Conservation (phyloP, 345 rosid genomes). For the Hypericum perforatum region DNA sequence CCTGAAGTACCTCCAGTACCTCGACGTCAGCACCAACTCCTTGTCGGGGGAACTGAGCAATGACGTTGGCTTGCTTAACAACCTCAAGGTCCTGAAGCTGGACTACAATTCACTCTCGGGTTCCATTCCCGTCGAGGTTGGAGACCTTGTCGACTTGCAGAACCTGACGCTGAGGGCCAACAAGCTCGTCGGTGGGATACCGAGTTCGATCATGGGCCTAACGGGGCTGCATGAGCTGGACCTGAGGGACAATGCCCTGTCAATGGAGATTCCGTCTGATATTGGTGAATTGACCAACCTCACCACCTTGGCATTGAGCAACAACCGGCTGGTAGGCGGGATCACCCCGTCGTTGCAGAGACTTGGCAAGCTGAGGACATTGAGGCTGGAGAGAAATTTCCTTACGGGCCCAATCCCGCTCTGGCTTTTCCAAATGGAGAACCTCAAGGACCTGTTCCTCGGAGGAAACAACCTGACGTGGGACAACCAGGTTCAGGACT, state of each 20-base stretch:
- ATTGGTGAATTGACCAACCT: slow-evolving; percentile 23
- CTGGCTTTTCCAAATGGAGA: slow-evolving; percentile 29
- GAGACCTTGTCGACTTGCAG: slow-evolving; percentile 18
- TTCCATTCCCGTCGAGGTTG: slow-evolving; percentile 18
- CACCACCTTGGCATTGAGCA: slow-evolving; percentile 16
- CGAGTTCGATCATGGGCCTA: slow-evolving; percentile 14
- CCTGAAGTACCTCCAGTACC: slow-evolving; percentile 17
- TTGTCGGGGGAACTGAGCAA: slow-evolving; percentile 6
- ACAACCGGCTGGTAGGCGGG: slow-evolving; percentile 25
- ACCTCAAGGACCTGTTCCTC: slow-evolving; percentile 20
- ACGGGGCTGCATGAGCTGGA: slow-evolving; percentile 15
- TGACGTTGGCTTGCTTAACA: slow-evolving; percentile 9
- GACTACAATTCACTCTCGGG: slow-evolving; percentile 17
- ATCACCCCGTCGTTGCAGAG: slow-evolving; percentile 27
- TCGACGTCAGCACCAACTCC: slow-evolving; percentile 18
- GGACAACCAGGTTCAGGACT: slow-evolving; percentile 17
- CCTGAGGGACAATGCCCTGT: slow-evolving; percentile 17
- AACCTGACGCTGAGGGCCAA: slow-evolving; percentile 15
- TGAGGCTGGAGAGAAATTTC: slow-evolving; percentile 22
- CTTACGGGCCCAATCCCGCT: slow-evolving; percentile 29
- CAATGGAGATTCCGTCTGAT: slow-evolving; percentile 19
- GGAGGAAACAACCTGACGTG: slow-evolving; percentile 37
- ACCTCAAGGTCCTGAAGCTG: slow-evolving; percentile 16
- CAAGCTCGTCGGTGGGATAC: slow-evolving; percentile 15
- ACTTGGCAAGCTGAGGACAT: slow-evolving; percentile 19